These are phyloP conservation scores for Gliomastix tumulicola DNA, from an alignment of 2,329 filamentous ascomycete genomes.

Conservation along the genomic window DNA sequence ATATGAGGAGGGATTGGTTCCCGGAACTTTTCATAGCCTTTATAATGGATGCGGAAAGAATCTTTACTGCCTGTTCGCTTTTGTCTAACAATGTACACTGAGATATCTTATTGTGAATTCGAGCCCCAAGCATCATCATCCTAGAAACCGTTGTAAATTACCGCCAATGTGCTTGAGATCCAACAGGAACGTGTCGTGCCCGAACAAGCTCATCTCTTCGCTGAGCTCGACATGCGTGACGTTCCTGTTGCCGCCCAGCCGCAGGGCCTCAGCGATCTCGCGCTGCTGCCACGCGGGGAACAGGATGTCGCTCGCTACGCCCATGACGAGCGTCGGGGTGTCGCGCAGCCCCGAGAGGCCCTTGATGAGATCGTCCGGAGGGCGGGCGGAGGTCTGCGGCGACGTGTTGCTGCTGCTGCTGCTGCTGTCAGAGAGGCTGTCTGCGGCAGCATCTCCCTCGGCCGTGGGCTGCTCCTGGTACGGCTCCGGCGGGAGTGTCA, in stretches of 20 bases:
- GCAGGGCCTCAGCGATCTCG: slow-evolving; percentile 81
- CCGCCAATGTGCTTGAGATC: slow-evolving; percentile 91
- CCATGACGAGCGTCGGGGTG: slow-evolving; percentile 81
- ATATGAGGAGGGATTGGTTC: too few relatives aligned
- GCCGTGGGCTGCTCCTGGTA: slow-evolving; percentile 74
- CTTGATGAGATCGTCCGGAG: slow-evolving; percentile 71
- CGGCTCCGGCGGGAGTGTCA: slow-evolving; percentile 75
- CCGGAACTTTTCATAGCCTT: too few relatives aligned
- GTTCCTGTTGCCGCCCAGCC: slow-evolving; percentile 66
- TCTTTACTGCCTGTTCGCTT: too few relatives aligned
- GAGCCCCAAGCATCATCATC: neutral
- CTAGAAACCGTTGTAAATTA: slow-evolving; percentile 45
- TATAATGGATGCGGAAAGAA: too few relatives aligned
- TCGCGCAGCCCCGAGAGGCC: slow-evolving; percentile 67
- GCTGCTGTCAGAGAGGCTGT: slow-evolving; percentile 8
- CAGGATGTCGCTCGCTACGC: slow-evolving; percentile 90
- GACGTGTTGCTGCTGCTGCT: slow-evolving; percentile 16
- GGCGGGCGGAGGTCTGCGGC: slow-evolving; percentile 33
- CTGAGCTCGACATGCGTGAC: slow-evolving; percentile 89
- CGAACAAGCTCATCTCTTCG: slow-evolving; percentile 90
- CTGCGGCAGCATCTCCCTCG: slow-evolving; percentile 22
- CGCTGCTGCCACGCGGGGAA: slow-evolving; percentile 98
- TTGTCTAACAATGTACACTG: too few relatives aligned
- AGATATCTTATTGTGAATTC: neutral
- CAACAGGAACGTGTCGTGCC: slow-evolving; percentile 91